Conservation (phyloP, 495 filamentous ascomycete genomes). For the Tirmania nivea region DNA sequence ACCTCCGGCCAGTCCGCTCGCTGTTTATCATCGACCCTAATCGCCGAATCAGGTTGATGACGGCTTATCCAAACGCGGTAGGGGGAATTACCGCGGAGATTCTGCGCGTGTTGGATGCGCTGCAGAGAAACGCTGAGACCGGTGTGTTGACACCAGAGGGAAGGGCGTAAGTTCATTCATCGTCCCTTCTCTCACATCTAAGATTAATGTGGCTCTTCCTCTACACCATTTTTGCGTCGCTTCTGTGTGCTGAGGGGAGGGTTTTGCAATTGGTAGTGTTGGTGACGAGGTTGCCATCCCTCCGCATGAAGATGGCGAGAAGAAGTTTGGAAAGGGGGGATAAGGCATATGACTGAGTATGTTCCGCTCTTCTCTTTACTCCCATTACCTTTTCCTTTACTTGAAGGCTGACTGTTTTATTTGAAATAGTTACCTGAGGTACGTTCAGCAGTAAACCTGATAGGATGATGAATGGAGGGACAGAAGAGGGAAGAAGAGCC, state of each 20-base stretch:
- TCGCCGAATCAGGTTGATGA: conserved; percentile 42
- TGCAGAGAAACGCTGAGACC: conserved; percentile 41
- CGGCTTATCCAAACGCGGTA: conserved; percentile 46
- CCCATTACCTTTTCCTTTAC: no score
- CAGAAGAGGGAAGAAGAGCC: no score
- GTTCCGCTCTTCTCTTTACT: no score
- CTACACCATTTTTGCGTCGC: no score
- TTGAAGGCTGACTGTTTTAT: no score
- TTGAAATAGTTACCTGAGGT: no score
- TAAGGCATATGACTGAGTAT: no score
- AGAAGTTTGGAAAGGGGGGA: conserved; percentile 36
- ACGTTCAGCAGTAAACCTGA: no score
- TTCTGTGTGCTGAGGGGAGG: conserved; percentile 24
- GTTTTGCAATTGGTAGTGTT: conserved; percentile 5
- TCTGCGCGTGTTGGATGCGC: conserved; percentile 40
- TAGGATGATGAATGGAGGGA: no score
- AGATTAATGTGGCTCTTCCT: no score
- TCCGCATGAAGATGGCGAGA: conserved; percentile 37
- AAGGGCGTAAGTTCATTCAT: no score
- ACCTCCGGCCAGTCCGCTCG: conserved; percentile 25
- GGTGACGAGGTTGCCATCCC: conserved; percentile 50
- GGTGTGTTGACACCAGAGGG: conserved; percentile 43
- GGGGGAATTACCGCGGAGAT: conserved; percentile 46
- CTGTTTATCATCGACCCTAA: conserved; percentile 48
- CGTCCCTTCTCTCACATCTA: no score